phyloP scores from a whole-genome alignment of 768 basidiomycete genomes.

The Lenzites betulinus region DNA sequence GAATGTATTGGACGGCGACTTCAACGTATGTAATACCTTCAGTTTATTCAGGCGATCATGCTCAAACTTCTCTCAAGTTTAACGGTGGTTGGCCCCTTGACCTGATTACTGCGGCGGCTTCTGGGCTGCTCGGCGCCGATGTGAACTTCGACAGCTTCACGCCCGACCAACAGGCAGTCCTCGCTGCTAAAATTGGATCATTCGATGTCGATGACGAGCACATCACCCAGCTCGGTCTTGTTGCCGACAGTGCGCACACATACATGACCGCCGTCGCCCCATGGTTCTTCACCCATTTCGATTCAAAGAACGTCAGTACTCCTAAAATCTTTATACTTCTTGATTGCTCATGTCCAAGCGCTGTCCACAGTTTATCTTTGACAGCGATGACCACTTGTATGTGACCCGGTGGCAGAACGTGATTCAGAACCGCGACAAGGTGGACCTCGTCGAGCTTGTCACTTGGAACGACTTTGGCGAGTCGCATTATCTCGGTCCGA shows the following conservation, averaged over 20 bases:
- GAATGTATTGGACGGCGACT: slow-evolving; percentile 57
- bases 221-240: slow-evolving; percentile 30
- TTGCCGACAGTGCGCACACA: slow-evolving; percentile 25
- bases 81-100: slow-evolving; percentile 56
- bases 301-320: slow-evolving; percentile 51
- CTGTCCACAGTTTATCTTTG: slow-evolving; percentile 54
- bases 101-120: slow-evolving; percentile 39
- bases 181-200: slow-evolving; percentile 26
- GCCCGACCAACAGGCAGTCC: slow-evolving; percentile 15
- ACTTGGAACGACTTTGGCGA: slow-evolving; percentile 84
- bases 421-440: slow-evolving; percentile 48
- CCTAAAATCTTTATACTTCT: not conserved
- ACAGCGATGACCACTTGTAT: slow-evolving; percentile 62
- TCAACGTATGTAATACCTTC: slow-evolving; percentile 40
- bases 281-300: slow-evolving; percentile 77
- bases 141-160: slow-evolving; percentile 22
- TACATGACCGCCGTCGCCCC: slow-evolving; percentile 55
- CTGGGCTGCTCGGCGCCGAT: slow-evolving; percentile 35
- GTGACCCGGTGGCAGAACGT: slow-evolving; percentile 65
- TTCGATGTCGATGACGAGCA: slow-evolving; percentile 39
- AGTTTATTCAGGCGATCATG: not conserved
- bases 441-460: slow-evolving; percentile 56
- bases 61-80: slow-evolving; percentile 40
- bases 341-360: not conserved
- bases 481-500: slow-evolving; percentile 69